These are phyloP conservation scores for Kodamaea suecica DNA, from an alignment of 1,139 yeast genomes.

Conservation along the genomic window DNA sequence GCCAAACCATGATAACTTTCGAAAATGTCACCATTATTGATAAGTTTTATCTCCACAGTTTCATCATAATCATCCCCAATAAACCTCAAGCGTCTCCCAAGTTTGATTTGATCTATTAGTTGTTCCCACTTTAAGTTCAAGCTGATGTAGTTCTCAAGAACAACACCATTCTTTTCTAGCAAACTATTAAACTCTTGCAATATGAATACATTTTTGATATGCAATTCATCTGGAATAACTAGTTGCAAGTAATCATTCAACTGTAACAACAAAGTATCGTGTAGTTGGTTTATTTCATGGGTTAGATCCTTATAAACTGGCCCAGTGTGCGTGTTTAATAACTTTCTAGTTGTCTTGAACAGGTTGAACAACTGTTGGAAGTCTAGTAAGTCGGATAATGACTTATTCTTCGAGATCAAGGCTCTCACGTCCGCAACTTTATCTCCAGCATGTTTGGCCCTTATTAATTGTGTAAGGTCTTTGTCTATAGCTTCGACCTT, in stretches of 20 bases:
- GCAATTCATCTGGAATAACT: constrained; percentile 23
- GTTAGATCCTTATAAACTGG: constrained; percentile 10
- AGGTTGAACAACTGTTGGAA: constrained; percentile 15
- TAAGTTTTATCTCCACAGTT: neutral
- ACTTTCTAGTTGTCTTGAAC: constrained; percentile 6
- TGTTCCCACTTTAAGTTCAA: constrained; percentile 12
- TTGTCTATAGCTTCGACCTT: constrained; percentile 9
- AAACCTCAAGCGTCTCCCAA: constrained; percentile 3
- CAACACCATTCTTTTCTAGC: constrained; percentile 15
- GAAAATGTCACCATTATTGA: constrained; percentile 1
- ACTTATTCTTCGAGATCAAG: constrained; percentile 12
- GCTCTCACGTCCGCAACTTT: constrained; percentile 11
- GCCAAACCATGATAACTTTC: constrained; percentile 5
- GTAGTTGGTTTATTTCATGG: constrained; percentile 6
- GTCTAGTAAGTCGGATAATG: constrained; percentile 14
- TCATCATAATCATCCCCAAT: constrained; percentile 9
- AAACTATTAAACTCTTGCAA: constrained; percentile 16
- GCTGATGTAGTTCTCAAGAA: constrained; percentile 11
- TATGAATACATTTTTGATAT: constrained; percentile 18
- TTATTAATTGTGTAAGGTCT: constrained; percentile 9
- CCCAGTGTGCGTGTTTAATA: neutral
- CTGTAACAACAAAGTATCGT: constrained; percentile 13
- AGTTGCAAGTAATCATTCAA: constrained; percentile 20
- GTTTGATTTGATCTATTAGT: constrained; percentile 10
- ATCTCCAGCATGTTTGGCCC: constrained; percentile 3